Evolutionary conservation across 2,329 filamentous ascomycete species (phyloP), one percentile per base, ranked within the genome.

Genomic region (Neonectria neomacrospora): DNA sequence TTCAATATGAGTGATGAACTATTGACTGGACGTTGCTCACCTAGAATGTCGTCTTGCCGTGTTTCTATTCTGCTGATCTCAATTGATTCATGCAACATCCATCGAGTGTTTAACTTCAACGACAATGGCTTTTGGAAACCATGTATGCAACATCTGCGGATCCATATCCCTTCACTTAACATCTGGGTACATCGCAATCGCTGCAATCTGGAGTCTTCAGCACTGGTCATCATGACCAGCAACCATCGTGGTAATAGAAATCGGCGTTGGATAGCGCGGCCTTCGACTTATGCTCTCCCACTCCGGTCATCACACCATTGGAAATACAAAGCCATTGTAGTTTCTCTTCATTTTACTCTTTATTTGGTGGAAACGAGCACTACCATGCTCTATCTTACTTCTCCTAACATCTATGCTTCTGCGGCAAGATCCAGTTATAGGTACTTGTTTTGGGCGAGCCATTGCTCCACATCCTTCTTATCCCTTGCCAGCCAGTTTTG

Each of bases 391-490:
- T 37, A n/a, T n/a, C n/a, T n/a, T 37, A 37, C 23, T 28, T 47
- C 26, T 30, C n/a, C 14, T n/a, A n/a, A 47, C 44, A 18, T 9
- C 14, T 23, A 39, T 20, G n/a, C 28, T 30, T 39, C 42, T 32
- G 4, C 26, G 10, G 34, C 32, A 28, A 8, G 11, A 16, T 8
- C 41, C 44, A 12, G 62, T 55, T 69, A 76, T 45, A 74, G 52
- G 26, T 74, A 75, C 22, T 73, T 73, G 57, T 75, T 75, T 22
- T 73, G 59, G 20, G 47, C 48, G 23, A 75, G 67, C 90, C 91
- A 94, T 42, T 74, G 66, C 61, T 73, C 68, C 57, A 97, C 91
- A 78, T 97, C 93, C 28, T 87, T 85, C 45, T 85, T 83, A 78
- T 97, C 94, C 30, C 71, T 63, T 1, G 64, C 58, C 14, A 63